Percentiles rank a stretch among this genome's conserved stretches.
phyloP scores from a whole-genome alignment of 179 eudicot genomes.

The Amaranthus tricolor region DNA sequence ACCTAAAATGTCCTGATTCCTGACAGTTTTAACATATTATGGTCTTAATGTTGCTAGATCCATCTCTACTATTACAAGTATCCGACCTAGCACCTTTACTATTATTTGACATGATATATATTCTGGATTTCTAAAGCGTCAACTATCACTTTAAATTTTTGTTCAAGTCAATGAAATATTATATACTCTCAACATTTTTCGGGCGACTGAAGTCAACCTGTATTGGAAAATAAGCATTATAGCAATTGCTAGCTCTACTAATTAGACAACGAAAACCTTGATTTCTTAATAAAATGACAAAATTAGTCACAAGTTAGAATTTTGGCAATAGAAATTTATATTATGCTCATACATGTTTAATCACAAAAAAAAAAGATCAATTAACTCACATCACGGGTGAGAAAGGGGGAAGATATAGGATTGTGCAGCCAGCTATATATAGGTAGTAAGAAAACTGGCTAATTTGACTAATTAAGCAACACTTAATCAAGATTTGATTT shows the following conservation, averaged over 20 bases:
- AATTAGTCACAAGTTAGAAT: conserved; percentile 9
- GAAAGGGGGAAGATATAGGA: not conserved
- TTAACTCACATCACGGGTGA: not conserved
- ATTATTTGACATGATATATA: too few relatives aligned
- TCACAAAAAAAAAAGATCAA: not conserved
- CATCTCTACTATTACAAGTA: too few relatives aligned
- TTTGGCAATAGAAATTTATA: not conserved
- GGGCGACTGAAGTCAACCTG: not conserved
- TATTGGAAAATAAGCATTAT: not conserved
- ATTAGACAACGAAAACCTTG: not conserved
- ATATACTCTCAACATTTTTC: too few relatives aligned
- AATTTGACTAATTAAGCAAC: not conserved
- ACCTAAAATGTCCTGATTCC: too few relatives aligned
- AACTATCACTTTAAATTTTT: too few relatives aligned
- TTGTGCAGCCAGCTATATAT: not conserved
- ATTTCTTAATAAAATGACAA: conserved; percentile 9
- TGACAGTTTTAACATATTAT: too few relatives aligned
- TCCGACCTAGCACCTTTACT: too few relatives aligned
- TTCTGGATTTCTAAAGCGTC: too few relatives aligned
- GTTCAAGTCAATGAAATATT: too few relatives aligned
- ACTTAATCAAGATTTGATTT: not conserved
- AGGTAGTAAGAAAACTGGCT: not conserved
- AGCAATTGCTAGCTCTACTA: not conserved
- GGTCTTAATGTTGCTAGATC: too few relatives aligned
- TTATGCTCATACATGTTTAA: conserved; percentile 3